Percentiles rank a stretch among this genome's conserved stretches.
phyloP scores from a whole-genome alignment of 2,329 filamentous ascomycete species.

The Diaporthe sp. region DNA sequence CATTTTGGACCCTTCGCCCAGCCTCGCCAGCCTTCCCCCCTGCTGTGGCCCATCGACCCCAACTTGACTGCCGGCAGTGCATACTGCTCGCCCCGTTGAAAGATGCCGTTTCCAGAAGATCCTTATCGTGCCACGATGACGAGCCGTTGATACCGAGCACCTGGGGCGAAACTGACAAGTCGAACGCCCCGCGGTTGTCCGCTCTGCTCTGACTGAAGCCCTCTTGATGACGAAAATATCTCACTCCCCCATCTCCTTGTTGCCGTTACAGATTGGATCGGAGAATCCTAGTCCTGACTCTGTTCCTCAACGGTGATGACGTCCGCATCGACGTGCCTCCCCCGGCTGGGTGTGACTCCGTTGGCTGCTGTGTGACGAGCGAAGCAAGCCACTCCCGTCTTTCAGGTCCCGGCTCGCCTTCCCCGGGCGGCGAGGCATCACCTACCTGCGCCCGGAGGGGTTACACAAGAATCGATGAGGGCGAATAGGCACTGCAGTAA shows the following conservation, averaged over 20 bases:
- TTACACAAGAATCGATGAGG: not conserved
- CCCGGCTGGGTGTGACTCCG: conserved; percentile 1
- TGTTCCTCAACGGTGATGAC: conserved; percentile 10
- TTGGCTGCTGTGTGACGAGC: conserved; percentile 8
- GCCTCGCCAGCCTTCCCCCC: not conserved
- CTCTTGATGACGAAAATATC: not conserved
- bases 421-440: not conserved
- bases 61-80: conserved; percentile 6
- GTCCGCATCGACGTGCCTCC: not conserved
- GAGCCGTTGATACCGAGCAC: not conserved
- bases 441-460: not conserved
- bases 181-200: not conserved
- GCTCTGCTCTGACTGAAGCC: not conserved
- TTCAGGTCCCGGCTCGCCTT: conserved; percentile 6
- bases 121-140: conserved; percentile 7
- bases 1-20: conserved; percentile 7
- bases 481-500: not conserved
- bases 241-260: not conserved
- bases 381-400: not conserved
- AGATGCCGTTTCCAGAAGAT: not conserved
- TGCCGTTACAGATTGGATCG: not conserved
- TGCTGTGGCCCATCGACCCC: not conserved
- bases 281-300: not conserved
- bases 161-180: conserved; percentile 7
- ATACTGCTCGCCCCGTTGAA: not conserved